Evolutionary conservation across 139 green algal species (phyloP).

Genomic region (Edaphochlamys debaryana): DNA sequence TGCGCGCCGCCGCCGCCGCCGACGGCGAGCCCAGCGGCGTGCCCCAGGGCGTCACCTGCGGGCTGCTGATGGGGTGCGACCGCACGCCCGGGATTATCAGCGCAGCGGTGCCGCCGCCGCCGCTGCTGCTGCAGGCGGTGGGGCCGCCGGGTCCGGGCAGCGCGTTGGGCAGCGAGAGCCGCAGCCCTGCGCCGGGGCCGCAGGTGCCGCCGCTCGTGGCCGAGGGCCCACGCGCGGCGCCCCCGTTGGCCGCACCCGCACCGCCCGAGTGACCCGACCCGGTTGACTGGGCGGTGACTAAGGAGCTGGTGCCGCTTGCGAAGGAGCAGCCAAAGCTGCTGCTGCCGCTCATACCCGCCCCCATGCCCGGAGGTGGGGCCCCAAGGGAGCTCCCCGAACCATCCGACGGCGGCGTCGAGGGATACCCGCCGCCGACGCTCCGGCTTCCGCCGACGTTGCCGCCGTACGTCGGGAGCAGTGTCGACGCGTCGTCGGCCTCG

Average conservation of each 20-base stretch:
- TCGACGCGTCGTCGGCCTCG: not conserved
- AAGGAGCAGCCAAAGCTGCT: not conserved
- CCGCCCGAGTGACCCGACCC: too few relatives aligned
- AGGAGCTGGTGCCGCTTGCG: not conserved
- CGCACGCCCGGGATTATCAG: too few relatives aligned
- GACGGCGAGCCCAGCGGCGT: constrained; percentile 23
- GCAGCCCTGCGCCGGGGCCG: not conserved
- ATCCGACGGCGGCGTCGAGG: too few relatives aligned
- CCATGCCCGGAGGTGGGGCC: not conserved
- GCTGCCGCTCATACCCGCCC: not conserved
- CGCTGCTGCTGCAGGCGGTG: not conserved
- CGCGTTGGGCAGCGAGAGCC: not conserved
- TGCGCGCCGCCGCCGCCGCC: not conserved
- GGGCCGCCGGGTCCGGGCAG: not conserved
- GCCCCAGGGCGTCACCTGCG: constrained; percentile 9
- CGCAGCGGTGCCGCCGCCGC: not conserved
- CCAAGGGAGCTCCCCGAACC: too few relatives aligned
- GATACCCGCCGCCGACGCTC: too few relatives aligned
- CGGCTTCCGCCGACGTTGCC: too few relatives aligned
- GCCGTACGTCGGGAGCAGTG: not conserved
- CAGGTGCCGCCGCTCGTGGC: not conserved
- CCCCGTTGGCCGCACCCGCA: too few relatives aligned
- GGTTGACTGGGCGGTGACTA: too few relatives aligned
- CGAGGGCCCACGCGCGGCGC: not conserved
- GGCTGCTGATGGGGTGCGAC: constrained; percentile 21